Evolutionary conservation across 768 basidiomycete genomes (phyloP), one percentile per base, ranked within the genome.

Genomic region (Amanita rimosa): DNA sequence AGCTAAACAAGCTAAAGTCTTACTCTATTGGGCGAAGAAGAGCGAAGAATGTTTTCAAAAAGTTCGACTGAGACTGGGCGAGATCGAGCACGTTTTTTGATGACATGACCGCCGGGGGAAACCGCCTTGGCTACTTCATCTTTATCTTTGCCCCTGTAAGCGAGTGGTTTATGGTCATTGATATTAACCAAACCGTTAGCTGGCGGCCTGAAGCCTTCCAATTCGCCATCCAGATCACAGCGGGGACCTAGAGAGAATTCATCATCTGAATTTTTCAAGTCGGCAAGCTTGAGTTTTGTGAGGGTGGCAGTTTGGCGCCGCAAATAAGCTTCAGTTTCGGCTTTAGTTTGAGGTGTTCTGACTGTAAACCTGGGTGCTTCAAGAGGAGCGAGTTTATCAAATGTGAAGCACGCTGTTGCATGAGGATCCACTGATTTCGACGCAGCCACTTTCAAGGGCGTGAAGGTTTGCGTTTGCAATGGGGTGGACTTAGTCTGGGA

Each of bases 101-200:
- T 74, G 49, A 89, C 68, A 62, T 86, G 85, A 0, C 85, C 85
- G 10, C 83, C 83, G 2, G 85, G 85, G 0, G 85, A 88, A 50
- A 87, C 70, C 1, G 78, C 79, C 53, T 81, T 83, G 2, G 70
- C 78, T 26, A 83, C 78, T 57, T 84, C 78, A 57, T 84, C 81
- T 52, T 67, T 65, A 19, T 63, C 58, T 45, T 67, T 77, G 1
- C 66, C 70, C 51, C 71, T 73, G 44, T 46, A 50, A 16, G 46
- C 6, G 24, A 49, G 37, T 40, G 38, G 11, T 35, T 36, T 50
- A 2, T 54, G 51, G 17, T 51, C 51, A 43, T 27, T 45, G 6
- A 38, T 29, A 37, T 43, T 56, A 2, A 49, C 45, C 21, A 53
- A 51, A 45, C 57, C 52, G 11, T 51, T 50, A 41, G 54, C 51